Percentiles rank a stretch among this genome's conserved stretches.
Conservation (phyloP, 2,329 filamentous ascomycete species). For the Colletotrichum liaoningense region DNA sequence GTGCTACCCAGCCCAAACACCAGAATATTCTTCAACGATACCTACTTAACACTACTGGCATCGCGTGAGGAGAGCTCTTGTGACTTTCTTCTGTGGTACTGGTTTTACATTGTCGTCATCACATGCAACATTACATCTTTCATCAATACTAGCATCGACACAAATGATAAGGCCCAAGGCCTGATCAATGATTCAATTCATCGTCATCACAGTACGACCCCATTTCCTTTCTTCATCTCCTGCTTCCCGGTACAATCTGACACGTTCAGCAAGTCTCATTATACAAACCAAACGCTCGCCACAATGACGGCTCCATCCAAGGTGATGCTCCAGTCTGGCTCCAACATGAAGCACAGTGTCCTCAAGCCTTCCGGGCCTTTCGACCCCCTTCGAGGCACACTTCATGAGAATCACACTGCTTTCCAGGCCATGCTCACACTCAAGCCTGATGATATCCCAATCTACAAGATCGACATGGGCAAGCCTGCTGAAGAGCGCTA, state of each 20-base stretch:
- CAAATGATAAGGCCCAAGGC: background rate
- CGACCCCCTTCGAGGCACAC: background rate
- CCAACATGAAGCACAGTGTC: too few species aligned
- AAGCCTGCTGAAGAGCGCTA: slow-evolving; percentile 64
- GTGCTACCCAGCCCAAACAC: background rate
- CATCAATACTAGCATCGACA: background rate
- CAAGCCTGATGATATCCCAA: background rate
- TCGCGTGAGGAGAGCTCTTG: background rate
- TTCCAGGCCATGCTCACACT: background rate
- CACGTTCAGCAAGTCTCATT: too few species aligned
- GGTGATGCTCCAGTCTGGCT: too few species aligned
- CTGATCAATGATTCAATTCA: background rate
- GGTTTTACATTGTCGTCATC: background rate
- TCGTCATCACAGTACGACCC: background rate
- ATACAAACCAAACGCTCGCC: too few species aligned
- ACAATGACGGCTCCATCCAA: too few species aligned
- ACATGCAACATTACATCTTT: background rate
- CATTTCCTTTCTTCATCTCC: background rate
- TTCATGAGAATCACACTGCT: background rate
- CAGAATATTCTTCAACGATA: background rate
- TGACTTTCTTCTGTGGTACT: background rate
- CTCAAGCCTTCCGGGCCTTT: background rate
- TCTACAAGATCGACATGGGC: slow-evolving; percentile 62
- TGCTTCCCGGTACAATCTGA: background rate
- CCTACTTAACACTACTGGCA: background rate